Percentiles rank a stretch among this genome's conserved stretches.
Evolutionary conservation across 2,329 filamentous ascomycete species (phyloP).

Genomic region (Alternaria ventricosa): DNA sequence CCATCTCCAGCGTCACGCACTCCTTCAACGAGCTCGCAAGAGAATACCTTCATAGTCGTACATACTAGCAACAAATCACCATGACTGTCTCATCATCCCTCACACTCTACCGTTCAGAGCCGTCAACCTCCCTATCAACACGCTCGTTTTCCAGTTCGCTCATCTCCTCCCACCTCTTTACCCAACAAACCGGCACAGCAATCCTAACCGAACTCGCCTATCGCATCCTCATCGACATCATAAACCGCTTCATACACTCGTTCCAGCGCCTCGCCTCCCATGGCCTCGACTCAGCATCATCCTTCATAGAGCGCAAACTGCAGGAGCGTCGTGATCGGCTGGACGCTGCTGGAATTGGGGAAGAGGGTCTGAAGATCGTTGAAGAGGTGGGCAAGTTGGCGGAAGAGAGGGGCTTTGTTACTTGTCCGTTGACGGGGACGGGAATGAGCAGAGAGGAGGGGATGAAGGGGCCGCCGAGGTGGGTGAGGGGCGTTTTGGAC

Average conservation of each 20-base stretch:
- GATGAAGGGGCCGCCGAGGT: constrained; percentile 24
- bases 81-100: constrained; percentile 25
- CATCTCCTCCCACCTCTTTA: constrained; percentile 21
- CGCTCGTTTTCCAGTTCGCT: constrained; percentile 12
- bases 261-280: constrained; percentile 32
- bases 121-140: constrained; percentile 2
- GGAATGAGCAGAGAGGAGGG: neutral
- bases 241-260: constrained; percentile 32
- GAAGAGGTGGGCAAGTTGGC: constrained; percentile 32
- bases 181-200: constrained; percentile 30
- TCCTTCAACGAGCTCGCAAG: no score
- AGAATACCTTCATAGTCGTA: no score
- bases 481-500: constrained; percentile 33
- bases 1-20: no score
- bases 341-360: neutral
- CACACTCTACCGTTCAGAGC: constrained; percentile 15
- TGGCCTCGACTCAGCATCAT: constrained; percentile 31
- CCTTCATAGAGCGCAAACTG: constrained; percentile 33
- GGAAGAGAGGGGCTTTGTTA: constrained; percentile 24
- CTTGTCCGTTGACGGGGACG: constrained; percentile 26
- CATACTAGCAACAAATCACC: neutral
- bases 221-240: constrained; percentile 37
- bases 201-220: constrained; percentile 41
- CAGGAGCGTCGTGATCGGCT: constrained; percentile 21
- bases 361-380: constrained; percentile 17